Conservation (phyloP, 179 eudicot species). For the Beta macrorhiza region DNA sequence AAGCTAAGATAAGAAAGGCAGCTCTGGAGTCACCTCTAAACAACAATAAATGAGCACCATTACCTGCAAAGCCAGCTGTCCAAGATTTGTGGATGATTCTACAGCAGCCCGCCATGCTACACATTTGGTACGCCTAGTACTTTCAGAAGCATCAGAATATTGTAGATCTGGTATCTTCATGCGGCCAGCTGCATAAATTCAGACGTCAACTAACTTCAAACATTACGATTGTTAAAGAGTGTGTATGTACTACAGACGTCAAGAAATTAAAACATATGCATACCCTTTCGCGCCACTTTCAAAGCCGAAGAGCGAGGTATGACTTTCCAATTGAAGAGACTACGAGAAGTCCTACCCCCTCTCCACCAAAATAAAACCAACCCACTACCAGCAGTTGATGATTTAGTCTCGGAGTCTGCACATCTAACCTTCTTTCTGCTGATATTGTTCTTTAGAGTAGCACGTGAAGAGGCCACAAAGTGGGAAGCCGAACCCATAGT, state of each 20-base stretch:
- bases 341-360: slow-evolving; percentile 84
- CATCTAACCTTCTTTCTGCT: slow-evolving; percentile 46
- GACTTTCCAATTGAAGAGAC: slow-evolving; percentile 78
- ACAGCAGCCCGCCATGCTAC: slow-evolving; percentile 86
- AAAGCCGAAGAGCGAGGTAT: slow-evolving; percentile 70
- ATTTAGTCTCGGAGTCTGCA: slow-evolving; percentile 45
- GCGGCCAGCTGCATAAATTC: slow-evolving; percentile 59
- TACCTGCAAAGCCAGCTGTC: slow-evolving; percentile 96
- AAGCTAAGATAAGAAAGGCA: not conserved
- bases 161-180: slow-evolving; percentile 67
- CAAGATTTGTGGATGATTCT: slow-evolving; percentile 63
- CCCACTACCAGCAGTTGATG: slow-evolving; percentile 57
- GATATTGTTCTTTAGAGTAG: slow-evolving; percentile 51
- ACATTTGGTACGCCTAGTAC: slow-evolving; percentile 64
- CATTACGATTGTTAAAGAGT: slow-evolving; percentile 2
- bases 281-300: slow-evolving; percentile 94
- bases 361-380: slow-evolving; percentile 88
- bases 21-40: not conserved
- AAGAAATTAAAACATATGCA: slow-evolving; percentile 13
- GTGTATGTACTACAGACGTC: slow-evolving; percentile 6
- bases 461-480: slow-evolving; percentile 56
- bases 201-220: slow-evolving; percentile 22
- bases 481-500: slow-evolving; percentile 81
- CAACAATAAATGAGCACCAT: slow-evolving; percentile 15
- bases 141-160: slow-evolving; percentile 73